Percentiles rank a stretch among this genome's conserved stretches.
phyloP scores from a whole-genome alignment of 108 stramenopile species.

The Skeletonema menzelii region DNA sequence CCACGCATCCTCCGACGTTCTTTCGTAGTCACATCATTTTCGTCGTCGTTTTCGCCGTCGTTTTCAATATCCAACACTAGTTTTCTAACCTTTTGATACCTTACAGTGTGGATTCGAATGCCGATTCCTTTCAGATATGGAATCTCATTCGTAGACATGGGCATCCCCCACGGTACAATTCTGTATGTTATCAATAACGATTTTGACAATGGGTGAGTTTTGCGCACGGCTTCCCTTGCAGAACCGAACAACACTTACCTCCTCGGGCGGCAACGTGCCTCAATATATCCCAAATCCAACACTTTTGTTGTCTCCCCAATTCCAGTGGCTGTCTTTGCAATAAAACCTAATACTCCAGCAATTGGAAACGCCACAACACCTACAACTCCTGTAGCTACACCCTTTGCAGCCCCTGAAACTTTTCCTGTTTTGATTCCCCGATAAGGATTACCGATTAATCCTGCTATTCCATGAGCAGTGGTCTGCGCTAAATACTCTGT shows the following conservation, averaged over 20 bases:
- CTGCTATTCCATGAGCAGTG: constrained; percentile 32
- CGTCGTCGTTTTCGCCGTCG: neutral
- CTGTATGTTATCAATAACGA: constrained; percentile 3
- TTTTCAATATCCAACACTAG: neutral
- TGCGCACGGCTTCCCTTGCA: neutral
- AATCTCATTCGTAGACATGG: constrained; percentile 25
- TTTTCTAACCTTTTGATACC: constrained; percentile 42
- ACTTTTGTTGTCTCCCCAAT: constrained; percentile 24
- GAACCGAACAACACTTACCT: constrained; percentile 15
- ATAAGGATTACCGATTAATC: constrained; percentile 43
- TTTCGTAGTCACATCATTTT: neutral
- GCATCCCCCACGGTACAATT: constrained; percentile 43
- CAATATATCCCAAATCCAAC: constrained; percentile 34
- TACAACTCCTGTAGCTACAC: constrained; percentile 22
- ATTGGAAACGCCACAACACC: constrained; percentile 26
- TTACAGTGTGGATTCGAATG: constrained; percentile 39
- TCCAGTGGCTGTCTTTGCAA: constrained; percentile 42
- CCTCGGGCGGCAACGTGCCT: constrained; percentile 49
- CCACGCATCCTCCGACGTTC: constrained; percentile 15
- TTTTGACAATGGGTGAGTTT: neutral
- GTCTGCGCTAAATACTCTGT: constrained; percentile 19
- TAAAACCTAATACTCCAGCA: constrained; percentile 36
- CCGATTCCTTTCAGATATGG: constrained; percentile 46
- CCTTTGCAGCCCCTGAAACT: constrained; percentile 19
- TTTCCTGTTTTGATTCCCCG: constrained; percentile 30